Evolutionary conservation across 345 rosid species (phyloP).

Genomic region (Aegle marmelos): DNA sequence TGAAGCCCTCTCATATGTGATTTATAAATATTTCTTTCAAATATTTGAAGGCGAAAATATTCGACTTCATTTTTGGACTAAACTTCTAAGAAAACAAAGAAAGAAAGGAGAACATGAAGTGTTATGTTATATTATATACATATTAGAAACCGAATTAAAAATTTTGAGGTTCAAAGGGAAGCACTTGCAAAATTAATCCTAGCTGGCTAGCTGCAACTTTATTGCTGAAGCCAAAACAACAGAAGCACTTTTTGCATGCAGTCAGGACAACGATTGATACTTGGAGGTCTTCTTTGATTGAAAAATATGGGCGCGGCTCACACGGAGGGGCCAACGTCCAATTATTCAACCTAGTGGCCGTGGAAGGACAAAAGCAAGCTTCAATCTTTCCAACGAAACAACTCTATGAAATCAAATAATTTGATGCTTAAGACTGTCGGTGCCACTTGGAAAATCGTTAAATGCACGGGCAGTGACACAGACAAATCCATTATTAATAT

Average conservation of each 20-base stretch:
- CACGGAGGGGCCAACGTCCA: neutral
- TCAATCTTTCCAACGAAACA: neutral
- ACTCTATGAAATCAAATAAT: too few relatives aligned
- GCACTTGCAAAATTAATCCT: too few relatives aligned
- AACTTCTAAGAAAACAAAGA: too few relatives aligned
- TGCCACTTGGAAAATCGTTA: neutral
- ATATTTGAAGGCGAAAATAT: too few relatives aligned
- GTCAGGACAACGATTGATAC: neutral
- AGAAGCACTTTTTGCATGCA: neutral
- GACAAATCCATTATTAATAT: neutral
- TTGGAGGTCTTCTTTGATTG: too few relatives aligned
- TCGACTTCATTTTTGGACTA: too few relatives aligned
- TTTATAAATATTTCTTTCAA: too few relatives aligned
- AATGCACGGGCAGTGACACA: neutral
- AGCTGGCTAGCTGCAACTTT: neutral
- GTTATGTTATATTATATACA: too few relatives aligned
- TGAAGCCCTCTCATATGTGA: too few relatives aligned
- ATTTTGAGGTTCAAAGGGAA: too few relatives aligned
- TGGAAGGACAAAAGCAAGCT: neutral
- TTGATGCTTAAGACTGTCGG: neutral
- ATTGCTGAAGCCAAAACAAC: neutral
- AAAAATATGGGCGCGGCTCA: neutral
- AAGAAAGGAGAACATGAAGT: too few relatives aligned
- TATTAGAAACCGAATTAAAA: too few relatives aligned
- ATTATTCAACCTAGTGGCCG: neutral